Evolutionary conservation across 371 early-diverging fungal genomes (phyloP).

Genomic region (Blastocladiella emersonii): DNA sequence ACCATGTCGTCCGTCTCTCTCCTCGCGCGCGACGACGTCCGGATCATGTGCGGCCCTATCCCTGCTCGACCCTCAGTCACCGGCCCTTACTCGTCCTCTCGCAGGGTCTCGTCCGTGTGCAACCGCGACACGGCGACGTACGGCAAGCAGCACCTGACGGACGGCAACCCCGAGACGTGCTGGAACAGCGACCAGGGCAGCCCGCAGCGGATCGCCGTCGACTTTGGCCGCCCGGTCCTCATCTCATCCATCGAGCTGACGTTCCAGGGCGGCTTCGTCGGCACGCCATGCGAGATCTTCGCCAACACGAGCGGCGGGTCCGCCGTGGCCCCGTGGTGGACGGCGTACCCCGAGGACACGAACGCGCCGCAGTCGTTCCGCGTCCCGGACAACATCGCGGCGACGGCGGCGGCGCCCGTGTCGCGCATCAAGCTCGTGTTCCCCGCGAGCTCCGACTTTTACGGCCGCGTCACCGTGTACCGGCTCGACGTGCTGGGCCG

Average conservation of each 20-base stretch:
- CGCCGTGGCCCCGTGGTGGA: constrained; percentile 27
- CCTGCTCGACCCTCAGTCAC: no score
- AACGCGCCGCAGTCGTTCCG: constrained; percentile 39
- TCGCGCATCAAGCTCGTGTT: constrained; percentile 50
- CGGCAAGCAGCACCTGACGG: constrained; percentile 70
- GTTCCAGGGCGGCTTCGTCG: constrained; percentile 90
- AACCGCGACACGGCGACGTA: constrained; percentile 58
- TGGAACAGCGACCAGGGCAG: constrained; percentile 87
- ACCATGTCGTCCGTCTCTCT: no score
- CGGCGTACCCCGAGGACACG: constrained; percentile 53
- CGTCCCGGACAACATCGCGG: constrained; percentile 14
- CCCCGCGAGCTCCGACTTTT: constrained; percentile 69
- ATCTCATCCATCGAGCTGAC: constrained; percentile 37
- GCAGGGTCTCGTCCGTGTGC: constrained; percentile 83
- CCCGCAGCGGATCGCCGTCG: constrained; percentile 65
- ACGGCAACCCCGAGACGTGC: constrained; percentile 68
- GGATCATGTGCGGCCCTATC: no score
- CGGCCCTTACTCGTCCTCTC: no score
- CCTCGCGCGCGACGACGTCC: no score
- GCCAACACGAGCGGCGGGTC: constrained; percentile 14
- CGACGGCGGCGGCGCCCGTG: constrained; percentile 11
- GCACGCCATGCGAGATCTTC: constrained; percentile 45
- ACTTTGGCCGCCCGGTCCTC: constrained; percentile 41
- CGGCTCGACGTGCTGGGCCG: constrained; percentile 56
- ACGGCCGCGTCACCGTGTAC: constrained; percentile 75